phyloP scores from a whole-genome alignment of 805 yeast species.

The Candida xiaguanensis region DNA sequence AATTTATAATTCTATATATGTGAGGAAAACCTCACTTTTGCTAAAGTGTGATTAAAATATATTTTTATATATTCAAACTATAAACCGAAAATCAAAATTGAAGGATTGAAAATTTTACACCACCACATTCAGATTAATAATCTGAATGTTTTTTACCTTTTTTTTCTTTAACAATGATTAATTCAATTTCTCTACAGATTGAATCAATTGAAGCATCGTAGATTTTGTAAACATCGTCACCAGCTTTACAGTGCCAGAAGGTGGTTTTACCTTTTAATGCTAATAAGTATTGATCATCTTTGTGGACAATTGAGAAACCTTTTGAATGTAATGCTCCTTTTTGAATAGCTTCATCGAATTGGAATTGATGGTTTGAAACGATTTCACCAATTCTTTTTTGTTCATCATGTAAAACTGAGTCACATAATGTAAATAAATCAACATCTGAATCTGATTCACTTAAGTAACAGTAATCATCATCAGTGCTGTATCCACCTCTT shows the following conservation, averaged over 20 bases:
- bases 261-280: background rate
- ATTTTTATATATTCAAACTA: too few relatives aligned
- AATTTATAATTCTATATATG: too few relatives aligned
- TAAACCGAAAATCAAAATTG: too few relatives aligned
- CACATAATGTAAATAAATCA: conserved; percentile 42
- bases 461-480: background rate
- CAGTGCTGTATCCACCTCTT: background rate
- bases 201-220: background rate
- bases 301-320: background rate
- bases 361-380: too few relatives aligned
- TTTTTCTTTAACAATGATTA: background rate
- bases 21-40: too few relatives aligned
- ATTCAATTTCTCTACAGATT: background rate
- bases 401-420: conserved; percentile 39
- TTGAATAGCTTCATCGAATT: conserved; percentile 1
- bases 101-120: too few relatives aligned
- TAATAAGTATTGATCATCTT: too few relatives aligned
- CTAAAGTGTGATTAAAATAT: too few relatives aligned
- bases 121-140: too few relatives aligned
- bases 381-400: conserved; percentile 5
- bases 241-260: background rate
- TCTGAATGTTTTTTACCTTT: too few relatives aligned
- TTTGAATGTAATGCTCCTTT: background rate
- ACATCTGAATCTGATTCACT: conserved; percentile 16
- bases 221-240: background rate